Base-by-base conservation (phyloP, 2,329 filamentous ascomycete genomes). In the Epichloe elymi region DNA sequence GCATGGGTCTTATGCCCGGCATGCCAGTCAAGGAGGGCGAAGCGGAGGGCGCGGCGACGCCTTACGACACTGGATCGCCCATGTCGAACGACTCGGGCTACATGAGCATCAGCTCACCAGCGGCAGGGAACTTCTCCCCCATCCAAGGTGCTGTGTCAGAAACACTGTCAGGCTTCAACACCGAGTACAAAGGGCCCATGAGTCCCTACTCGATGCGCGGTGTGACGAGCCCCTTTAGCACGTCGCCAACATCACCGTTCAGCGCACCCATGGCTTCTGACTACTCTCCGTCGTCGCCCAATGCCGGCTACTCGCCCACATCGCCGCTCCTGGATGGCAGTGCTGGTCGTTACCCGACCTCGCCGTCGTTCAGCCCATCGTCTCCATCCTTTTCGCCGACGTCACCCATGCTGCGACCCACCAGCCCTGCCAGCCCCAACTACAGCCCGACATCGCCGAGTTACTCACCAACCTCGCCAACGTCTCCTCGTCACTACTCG, bases 31-130 rank as follows among this genome's bases (percentile, higher is more conserved):
- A 89, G 71, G 85, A 83, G 53, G 78, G 79, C 52, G 82, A 84
- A 54, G 76, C 85, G 45, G 86, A 86, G 54, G 93, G 93, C 58
- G 88, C 88, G 50, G 88, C 89, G 41, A 98, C 93, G 8, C 94
- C 94, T 1, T 98, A 98, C 68, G 93, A 97, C 64, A 85, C 83
- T 23, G 85, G 86, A 42, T 91, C 86, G 47, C 87, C 87, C 4
- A 83, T 90, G 69, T 78, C 76, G 7, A 52, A 45, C 52, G 85
- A 89, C 60, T 81, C 79, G 39, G 85, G 85, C 48, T 82, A 80
- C 59, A 67, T 81, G 60, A 78, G 77, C 57, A 72, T 83, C 58
- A 78, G 74, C 56, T 82, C 80, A n/a, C 79, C 82, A 57, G 79
- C 71, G 54, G 74, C 73, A 60, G 79, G 73, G 63, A 78, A 79